phyloP scores from a whole-genome alignment of 306 rosid species.

The Cyclanthera cordifolia region DNA sequence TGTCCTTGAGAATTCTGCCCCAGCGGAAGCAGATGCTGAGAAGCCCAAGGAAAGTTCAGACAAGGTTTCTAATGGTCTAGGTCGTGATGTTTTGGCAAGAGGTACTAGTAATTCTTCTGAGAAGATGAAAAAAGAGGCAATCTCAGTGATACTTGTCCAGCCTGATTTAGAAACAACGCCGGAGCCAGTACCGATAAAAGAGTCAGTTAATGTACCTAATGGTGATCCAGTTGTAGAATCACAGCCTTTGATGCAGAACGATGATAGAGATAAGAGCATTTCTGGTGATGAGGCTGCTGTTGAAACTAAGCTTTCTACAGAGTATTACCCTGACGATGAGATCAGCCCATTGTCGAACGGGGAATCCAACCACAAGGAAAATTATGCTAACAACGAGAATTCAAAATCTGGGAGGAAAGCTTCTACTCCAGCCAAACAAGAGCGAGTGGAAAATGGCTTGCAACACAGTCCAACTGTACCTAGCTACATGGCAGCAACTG shows the following conservation, averaged over 20 bases:
- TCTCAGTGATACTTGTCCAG: slow-evolving; percentile 18
- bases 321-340: slow-evolving; percentile 37
- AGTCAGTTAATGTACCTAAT: slow-evolving; percentile 28
- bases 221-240: slow-evolving; percentile 37
- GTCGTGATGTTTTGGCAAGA: slow-evolving; percentile 31
- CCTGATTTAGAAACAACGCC: slow-evolving; percentile 43
- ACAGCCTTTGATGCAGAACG: slow-evolving; percentile 40
- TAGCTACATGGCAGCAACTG: slow-evolving; percentile 96
- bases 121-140: slow-evolving; percentile 40
- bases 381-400: slow-evolving; percentile 45
- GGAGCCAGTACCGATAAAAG: slow-evolving; percentile 33
- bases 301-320: slow-evolving; percentile 36
- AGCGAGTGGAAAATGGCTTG: slow-evolving; percentile 71
- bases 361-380: slow-evolving; percentile 51
- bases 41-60: slow-evolving; percentile 38
- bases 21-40: slow-evolving; percentile 44
- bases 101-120: slow-evolving; percentile 25
- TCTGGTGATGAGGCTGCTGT: slow-evolving; percentile 28
- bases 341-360: slow-evolving; percentile 39
- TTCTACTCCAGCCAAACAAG: slow-evolving; percentile 58
- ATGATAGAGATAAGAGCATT: slow-evolving; percentile 32
- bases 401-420: slow-evolving; percentile 52
- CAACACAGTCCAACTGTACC: slow-evolving; percentile 72
- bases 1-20: slow-evolving; percentile 46
- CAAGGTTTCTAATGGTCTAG: slow-evolving; percentile 30